Conservation (phyloP, 129 eudicot species). For the Glebionis coronaria region DNA sequence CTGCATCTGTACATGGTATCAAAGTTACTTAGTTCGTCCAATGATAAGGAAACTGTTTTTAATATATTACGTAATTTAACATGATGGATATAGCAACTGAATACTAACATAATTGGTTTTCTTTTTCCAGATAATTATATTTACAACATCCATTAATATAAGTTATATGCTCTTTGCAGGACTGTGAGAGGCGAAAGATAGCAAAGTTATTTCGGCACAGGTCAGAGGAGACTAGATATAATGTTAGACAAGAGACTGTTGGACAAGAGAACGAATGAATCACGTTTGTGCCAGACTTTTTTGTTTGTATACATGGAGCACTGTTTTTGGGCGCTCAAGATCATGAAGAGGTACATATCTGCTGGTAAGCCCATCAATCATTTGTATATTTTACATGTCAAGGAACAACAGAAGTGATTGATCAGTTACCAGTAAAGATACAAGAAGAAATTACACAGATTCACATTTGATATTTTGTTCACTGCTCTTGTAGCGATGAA, state of each 20-base stretch:
- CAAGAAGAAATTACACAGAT: conserved; percentile 14
- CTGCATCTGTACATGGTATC: neutral
- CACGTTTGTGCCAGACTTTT: neutral
- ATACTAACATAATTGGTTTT: neutral
- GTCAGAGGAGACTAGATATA: conserved; percentile 61
- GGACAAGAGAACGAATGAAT: conserved; percentile 50
- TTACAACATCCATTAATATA: neutral
- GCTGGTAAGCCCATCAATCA: conserved; percentile 23
- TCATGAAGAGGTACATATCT: conserved; percentile 11
- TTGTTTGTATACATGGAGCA: conserved; percentile 10
- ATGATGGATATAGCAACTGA: neutral
- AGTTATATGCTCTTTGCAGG: conserved; percentile 41
- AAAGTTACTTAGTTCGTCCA: neutral
- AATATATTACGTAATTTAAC: neutral
- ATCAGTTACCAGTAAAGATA: conserved; percentile 25
- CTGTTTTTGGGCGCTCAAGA: conserved; percentile 20
- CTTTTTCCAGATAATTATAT: neutral
- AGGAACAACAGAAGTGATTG: conserved; percentile 26
- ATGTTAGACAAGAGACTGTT: conserved; percentile 3
- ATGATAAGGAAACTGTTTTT: neutral
- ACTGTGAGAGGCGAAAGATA: conserved; percentile 91
- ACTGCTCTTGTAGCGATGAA: conserved; percentile 13
- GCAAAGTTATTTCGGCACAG: conserved; percentile 94
- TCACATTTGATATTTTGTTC: conserved; percentile 3
- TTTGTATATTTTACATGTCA: conserved; percentile 20